Conservation (phyloP, 1,284 basidiomycete genomes). For the Entoloma clypeatum region DNA sequence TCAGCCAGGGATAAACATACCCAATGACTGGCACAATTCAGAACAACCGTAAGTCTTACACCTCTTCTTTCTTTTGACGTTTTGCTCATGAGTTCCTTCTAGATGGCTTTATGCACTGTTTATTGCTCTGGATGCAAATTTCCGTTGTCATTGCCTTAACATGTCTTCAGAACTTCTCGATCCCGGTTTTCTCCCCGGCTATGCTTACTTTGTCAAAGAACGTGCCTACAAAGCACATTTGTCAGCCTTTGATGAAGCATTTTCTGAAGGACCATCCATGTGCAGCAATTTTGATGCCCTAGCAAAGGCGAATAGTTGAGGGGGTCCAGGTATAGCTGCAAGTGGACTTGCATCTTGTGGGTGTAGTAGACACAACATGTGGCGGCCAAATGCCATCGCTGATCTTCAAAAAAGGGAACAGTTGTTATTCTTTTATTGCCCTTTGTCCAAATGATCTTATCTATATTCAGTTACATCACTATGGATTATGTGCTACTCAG, state of each 20-base stretch:
- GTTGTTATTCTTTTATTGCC: slow-evolving; percentile 11
- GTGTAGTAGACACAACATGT: slow-evolving; percentile 18
- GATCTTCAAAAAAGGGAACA: slow-evolving; percentile 21
- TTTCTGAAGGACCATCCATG: no score
- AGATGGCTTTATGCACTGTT: slow-evolving; percentile 23
- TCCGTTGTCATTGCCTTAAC: slow-evolving; percentile 19
- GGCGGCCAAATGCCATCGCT: slow-evolving; percentile 12
- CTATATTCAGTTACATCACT: slow-evolving; percentile 21
- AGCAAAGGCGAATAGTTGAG: no score
- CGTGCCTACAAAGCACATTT: slow-evolving; percentile 12
- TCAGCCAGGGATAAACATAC: no score
- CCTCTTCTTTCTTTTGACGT: no score
- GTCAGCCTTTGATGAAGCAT: no score
- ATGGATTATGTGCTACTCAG: slow-evolving; percentile 23
- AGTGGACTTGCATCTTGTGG: no score
- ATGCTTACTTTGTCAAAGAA: slow-evolving; percentile 16
- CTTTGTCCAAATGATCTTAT: no score
- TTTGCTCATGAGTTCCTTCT: background rate
- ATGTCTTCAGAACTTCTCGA: slow-evolving; percentile 8
- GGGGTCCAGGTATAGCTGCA: no score
- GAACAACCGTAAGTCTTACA: no score
- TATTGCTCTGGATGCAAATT: slow-evolving; percentile 28
- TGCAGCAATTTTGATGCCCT: no score
- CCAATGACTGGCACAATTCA: no score
- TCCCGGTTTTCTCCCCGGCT: slow-evolving; percentile 12